phyloP scores from a whole-genome alignment of 129 eudicot genomes.

The Flaveria trinervia region DNA sequence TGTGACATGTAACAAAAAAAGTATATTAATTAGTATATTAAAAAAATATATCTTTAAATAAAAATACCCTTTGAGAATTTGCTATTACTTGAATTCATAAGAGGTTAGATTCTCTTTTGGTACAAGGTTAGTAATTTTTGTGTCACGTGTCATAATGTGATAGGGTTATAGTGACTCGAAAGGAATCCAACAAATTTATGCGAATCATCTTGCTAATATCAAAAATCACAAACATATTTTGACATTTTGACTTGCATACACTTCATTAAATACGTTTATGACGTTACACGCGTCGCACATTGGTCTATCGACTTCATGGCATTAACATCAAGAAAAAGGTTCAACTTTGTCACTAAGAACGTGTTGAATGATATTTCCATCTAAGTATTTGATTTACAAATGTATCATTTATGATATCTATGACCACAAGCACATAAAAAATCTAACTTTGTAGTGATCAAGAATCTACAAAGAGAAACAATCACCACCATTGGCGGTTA shows the following conservation, averaged over 20 bases:
- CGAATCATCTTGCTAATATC: not conserved
- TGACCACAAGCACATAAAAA: not conserved
- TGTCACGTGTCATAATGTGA: not conserved
- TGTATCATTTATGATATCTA: conserved; percentile 34
- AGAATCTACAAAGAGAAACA: conserved; percentile 49
- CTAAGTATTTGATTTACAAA: conserved; percentile 13
- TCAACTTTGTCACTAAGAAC: not conserved
- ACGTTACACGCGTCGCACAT: not conserved
- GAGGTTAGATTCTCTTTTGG: not conserved
- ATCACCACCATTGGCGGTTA: not conserved
- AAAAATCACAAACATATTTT: not conserved
- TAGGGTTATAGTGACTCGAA: conserved; percentile 14
- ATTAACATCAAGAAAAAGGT: not conserved
- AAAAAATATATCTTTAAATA: not conserved
- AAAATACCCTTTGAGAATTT: not conserved
- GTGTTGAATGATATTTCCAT: not conserved
- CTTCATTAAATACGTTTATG: not conserved
- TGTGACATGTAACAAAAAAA: not conserved
- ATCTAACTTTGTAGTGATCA: conserved; percentile 2
- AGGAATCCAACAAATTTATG: conserved; percentile 12
- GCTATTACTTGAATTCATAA: not conserved
- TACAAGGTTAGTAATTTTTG: not conserved
- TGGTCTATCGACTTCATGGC: not conserved
- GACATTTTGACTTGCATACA: conserved; percentile 19
- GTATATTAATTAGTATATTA: not conserved